phyloP scores from a whole-genome alignment of 345 rosid genomes.

The Fremontodendron californicum region DNA sequence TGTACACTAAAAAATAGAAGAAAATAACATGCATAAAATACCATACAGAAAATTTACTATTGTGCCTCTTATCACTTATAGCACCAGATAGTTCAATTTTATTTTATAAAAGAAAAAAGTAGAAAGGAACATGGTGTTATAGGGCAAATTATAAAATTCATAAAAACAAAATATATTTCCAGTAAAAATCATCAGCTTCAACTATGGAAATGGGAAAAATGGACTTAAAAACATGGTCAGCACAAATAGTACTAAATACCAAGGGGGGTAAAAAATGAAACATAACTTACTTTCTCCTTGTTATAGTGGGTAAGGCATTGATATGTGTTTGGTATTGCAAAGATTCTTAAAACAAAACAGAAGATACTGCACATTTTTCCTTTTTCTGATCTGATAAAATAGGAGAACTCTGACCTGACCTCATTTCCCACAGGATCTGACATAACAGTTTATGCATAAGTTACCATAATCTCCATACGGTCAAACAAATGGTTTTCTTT shows the following conservation, averaged over 20 bases:
- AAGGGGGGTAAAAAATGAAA: slow-evolving; percentile 8
- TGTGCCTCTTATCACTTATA: background rate
- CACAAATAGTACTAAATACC: background rate
- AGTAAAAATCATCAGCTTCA: background rate
- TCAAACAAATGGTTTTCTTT: slow-evolving; percentile 9
- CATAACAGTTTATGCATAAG: slow-evolving; percentile 9
- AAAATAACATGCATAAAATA: background rate
- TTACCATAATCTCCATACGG: background rate
- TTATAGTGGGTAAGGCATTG: slow-evolving; percentile 26
- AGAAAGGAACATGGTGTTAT: background rate
- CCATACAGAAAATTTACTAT: background rate
- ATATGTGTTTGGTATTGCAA: slow-evolving; percentile 30
- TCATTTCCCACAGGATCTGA: slow-evolving; percentile 22
- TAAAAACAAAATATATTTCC: background rate
- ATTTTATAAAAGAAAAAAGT: background rate
- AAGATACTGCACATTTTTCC: slow-evolving; percentile 25
- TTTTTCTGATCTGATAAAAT: slow-evolving; percentile 23
- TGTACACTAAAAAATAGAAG: background rate
- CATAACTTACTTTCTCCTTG: slow-evolving; percentile 35
- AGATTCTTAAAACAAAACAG: slow-evolving; percentile 27
- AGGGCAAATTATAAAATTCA: background rate
- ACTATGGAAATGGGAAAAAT: background rate
- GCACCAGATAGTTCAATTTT: background rate
- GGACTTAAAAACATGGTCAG: background rate
- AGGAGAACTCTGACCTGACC: slow-evolving; percentile 20